Evolutionary conservation across 345 rosid species (phyloP).

Genomic region (Rubroshorea leprosula): DNA sequence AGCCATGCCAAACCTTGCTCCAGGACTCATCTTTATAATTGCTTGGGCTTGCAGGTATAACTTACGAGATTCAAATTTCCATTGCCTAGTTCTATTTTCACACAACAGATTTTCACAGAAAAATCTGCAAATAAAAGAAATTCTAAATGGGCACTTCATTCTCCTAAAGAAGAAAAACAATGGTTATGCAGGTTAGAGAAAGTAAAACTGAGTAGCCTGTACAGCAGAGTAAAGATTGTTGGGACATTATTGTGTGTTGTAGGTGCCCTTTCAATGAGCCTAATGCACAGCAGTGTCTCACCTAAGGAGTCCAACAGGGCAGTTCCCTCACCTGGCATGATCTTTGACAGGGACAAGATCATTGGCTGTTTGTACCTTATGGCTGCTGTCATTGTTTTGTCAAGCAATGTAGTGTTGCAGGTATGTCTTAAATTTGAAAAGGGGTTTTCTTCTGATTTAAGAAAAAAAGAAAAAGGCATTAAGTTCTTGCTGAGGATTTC

Average conservation of each 20-base stretch:
- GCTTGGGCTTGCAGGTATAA: slow-evolving; percentile 73
- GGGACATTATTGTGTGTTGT: slow-evolving; percentile 75
- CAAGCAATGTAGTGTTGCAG: slow-evolving; percentile 73
- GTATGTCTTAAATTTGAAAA: too few relatives aligned
- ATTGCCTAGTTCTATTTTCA: neutral
- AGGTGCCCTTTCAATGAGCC: slow-evolving; percentile 75
- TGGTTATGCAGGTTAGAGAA: slow-evolving; percentile 55
- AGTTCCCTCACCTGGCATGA: neutral
- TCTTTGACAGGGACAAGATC: slow-evolving; percentile 53
- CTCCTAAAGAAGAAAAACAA: too few relatives aligned
- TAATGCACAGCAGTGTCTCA: slow-evolving; percentile 57
- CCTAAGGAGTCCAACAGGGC: slow-evolving; percentile 12
- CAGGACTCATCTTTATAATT: slow-evolving; percentile 76
- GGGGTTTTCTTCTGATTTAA: too few relatives aligned
- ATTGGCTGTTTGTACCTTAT: slow-evolving; percentile 73
- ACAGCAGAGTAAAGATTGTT: slow-evolving; percentile 72
- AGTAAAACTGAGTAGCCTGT: slow-evolving; percentile 53
- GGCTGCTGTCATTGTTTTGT: slow-evolving; percentile 58
- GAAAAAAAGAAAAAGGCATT: too few relatives aligned
- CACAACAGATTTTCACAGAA: too few relatives aligned
- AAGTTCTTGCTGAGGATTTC: too few relatives aligned
- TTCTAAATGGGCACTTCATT: too few relatives aligned
- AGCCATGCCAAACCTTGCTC: slow-evolving; percentile 96
- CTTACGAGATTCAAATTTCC: too few relatives aligned
- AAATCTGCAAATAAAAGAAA: too few relatives aligned